Conservation (phyloP, 75 land plant genomes). For the Cupressus sempervirens region DNA sequence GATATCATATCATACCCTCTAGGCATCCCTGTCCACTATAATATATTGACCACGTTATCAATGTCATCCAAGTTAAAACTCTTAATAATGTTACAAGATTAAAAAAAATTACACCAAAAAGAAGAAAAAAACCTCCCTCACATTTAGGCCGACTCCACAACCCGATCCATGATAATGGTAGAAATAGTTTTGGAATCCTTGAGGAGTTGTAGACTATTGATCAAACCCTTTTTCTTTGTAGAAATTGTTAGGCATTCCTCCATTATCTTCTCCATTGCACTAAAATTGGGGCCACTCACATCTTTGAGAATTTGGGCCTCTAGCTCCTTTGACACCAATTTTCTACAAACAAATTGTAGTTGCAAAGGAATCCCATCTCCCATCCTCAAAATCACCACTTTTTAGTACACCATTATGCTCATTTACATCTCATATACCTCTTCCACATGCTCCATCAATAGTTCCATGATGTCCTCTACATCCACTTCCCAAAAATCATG, state of each 20-base stretch:
- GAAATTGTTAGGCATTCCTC: background rate
- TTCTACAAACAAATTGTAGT: conserved; percentile 10
- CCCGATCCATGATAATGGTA: background rate
- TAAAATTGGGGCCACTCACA: background rate
- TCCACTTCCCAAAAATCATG: background rate
- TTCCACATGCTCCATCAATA: background rate
- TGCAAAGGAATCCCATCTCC: conserved; percentile 29
- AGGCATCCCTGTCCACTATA: too few species aligned
- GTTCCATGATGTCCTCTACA: background rate
- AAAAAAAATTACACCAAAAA: too few species aligned
- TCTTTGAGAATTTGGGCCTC: background rate
- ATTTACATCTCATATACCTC: conserved; percentile 25
- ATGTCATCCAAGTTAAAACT: too few species aligned
- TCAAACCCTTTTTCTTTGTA: background rate
- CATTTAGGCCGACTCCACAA: background rate
- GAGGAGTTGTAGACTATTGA: background rate
- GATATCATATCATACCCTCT: too few species aligned
- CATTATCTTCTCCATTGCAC: background rate
- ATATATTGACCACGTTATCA: too few species aligned
- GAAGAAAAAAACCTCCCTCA: too few species aligned
- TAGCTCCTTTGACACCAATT: background rate
- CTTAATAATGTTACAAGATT: too few species aligned
- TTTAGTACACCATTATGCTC: conserved; percentile 21
- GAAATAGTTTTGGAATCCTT: background rate
- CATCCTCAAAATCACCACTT: conserved; percentile 23